Base-by-base conservation (phyloP, 2,329 filamentous ascomycete genomes). In the Neonectria faginata region DNA sequence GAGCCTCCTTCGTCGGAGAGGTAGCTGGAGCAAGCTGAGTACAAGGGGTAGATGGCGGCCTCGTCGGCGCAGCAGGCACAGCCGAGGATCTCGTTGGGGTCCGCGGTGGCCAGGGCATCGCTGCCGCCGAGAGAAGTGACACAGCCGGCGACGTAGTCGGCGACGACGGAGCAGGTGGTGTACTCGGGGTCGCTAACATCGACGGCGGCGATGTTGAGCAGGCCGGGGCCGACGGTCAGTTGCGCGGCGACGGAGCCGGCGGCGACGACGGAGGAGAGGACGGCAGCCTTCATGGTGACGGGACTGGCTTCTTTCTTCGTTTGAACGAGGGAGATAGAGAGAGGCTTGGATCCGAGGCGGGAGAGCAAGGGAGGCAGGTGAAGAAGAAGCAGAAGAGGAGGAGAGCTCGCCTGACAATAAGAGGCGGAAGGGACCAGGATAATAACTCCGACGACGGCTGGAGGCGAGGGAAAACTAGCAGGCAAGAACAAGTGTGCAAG, bases 41-140 rank as follows among this genome's bases (percentile, higher is more conserved):
- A 78, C 25, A 69, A 58, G 10, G 65, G 60, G 56, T 74, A 70
- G n/a, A 76, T 58, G 53, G 67, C 57, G 1, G 57, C 66, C 6
- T 59, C 22, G 16, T 65, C 64, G 42, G 64, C 51, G 44, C 76
- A 78, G 62, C 76, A 78, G 9, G 71, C 76, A 63, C 76, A 78
- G 14, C 57, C 58, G 18, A 74, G 18, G 11, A 78, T 55, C 3
- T 53, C 70, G 3, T 60, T 18, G 7, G 70, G 60, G 50, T 70
- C 68, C 18, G 74, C 75, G 16, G 70, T 74, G 18, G 56, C 42
- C 27, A 75, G 53, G 39, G 62, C 74, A 7, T 67, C 54, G 5
- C 55, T 4, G 47, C 75, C 76, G 39, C 76, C 76, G 2, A 62
- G 47, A 18, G 66, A 25, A 3, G 57, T 64, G 29, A 75, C 59